Evolutionary conservation across 2,329 filamentous ascomycete species (phyloP), one percentile per base, ranked within the genome.

Genomic region (Colletotrichum sublineola): DNA sequence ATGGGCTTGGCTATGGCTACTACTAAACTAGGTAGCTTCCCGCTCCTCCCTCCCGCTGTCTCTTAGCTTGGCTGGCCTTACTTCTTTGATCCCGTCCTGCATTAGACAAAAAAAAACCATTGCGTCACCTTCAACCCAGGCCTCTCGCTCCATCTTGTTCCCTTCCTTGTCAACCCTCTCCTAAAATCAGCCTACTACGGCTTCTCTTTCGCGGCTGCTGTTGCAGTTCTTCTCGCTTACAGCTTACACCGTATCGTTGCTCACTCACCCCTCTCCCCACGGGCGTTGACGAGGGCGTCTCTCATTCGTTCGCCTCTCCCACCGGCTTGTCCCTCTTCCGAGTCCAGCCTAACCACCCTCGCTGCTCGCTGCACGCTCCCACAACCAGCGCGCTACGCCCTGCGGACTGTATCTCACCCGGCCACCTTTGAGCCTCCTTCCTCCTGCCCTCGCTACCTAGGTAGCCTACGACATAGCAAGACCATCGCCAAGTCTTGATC

Each of bases 371-470:
- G 67, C 50, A 42, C 24, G 40, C 56, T 56, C 64, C 38, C 68
- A 71, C 68, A 29, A 11, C 65, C 57, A 68, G 42, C 58, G 52
- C 68, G 44, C 68, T 55, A 71, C 58, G 58, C 58, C 68, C 65
- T 58, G 44, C 68, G 44, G 68, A 31, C 31, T 36, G 29, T 58
- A 63, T 40, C 64, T 60, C 29, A 53, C 44, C 58, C 69, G 53
- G 60, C 50, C 31, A 11, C 11, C 14, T 58, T 52, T 53, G 44
- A 65, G 65, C 38, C 69, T 72, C 46, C 58, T 50, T 68, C 53
- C 53, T 42, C 40, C 40, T 12, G 40, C 3, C 57, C 58, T 57
- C 24, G 24, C 24, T 24, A 24, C 24, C 24, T 46, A 53, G 65
- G 5, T 15, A n/a, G 44, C 66, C 57, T 44, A 31, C 57, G 63